Conservation (phyloP, 176 grass and related monocot genomes). For the Pontederia crassipes region DNA sequence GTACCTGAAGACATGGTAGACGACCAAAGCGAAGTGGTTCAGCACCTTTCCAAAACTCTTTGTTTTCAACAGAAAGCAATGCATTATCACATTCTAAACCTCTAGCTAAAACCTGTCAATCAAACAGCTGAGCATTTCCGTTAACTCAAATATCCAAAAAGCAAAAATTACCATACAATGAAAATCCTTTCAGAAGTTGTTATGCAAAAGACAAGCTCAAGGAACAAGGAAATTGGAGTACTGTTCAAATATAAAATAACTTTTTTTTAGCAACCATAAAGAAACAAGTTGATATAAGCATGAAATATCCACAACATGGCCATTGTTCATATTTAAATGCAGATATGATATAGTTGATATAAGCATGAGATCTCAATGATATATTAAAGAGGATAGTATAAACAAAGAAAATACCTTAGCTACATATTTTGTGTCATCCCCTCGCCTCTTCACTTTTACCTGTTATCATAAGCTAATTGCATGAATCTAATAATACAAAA, state of each 20-base stretch:
- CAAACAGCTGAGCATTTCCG: slow-evolving; percentile 20
- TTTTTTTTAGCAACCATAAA: too few species aligned
- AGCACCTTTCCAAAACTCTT: slow-evolving; percentile 88
- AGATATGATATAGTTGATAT: too few species aligned
- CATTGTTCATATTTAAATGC: too few species aligned
- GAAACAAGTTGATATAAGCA: too few species aligned
- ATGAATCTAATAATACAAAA: neutral
- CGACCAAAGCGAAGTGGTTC: slow-evolving; percentile 73
- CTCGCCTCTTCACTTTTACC: slow-evolving; percentile 95
- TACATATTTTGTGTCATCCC: slow-evolving; percentile 90
- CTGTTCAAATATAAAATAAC: too few species aligned
- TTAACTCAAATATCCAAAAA: slow-evolving; percentile 8
- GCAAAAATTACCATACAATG: neutral
- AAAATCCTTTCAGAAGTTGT: neutral
- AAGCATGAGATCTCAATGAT: too few species aligned
- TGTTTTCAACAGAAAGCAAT: slow-evolving; percentile 83
- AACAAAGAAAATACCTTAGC: slow-evolving; percentile 64
- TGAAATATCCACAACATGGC: too few species aligned
- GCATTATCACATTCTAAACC: slow-evolving; percentile 93
- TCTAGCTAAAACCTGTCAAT: slow-evolving; percentile 83
- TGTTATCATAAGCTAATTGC: slow-evolving; percentile 3
- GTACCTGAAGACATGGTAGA: slow-evolving; percentile 90
- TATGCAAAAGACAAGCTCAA: neutral
- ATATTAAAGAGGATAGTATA: slow-evolving; percentile 6
- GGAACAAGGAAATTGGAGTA: too few species aligned